Percentiles rank a stretch among this genome's conserved stretches.
These are phyloP conservation scores for Diaporthe ilicicola DNA, from an alignment of 2,329 filamentous ascomycete species.

Conservation along the genomic window DNA sequence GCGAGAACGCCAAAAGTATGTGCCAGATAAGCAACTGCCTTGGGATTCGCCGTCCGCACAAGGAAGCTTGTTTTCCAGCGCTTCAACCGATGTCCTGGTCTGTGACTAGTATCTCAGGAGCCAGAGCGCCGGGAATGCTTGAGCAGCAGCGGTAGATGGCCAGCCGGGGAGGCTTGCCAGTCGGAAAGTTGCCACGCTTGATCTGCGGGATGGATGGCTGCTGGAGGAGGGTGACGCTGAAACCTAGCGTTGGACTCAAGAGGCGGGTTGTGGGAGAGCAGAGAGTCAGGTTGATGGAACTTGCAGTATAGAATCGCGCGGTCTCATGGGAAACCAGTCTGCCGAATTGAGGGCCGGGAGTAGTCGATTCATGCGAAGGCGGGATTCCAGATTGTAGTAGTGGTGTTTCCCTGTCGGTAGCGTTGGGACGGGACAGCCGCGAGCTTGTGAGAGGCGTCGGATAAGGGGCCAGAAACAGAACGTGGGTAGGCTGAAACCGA, in stretches of 20 bases:
- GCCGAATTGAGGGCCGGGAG: slow-evolving; percentile 6
- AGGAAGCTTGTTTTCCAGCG: slow-evolving; percentile 12
- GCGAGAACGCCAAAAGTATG: not conserved
- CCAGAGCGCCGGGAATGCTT: slow-evolving; percentile 4
- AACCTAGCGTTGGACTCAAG: slow-evolving; percentile 20
- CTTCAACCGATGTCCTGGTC: slow-evolving; percentile 28
- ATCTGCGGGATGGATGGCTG: not conserved
- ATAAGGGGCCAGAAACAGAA: slow-evolving; percentile 27
- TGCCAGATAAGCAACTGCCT: slow-evolving; percentile 34
- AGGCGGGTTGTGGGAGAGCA: not conserved
- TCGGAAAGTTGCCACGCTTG: not conserved
- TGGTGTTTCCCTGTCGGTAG: slow-evolving; percentile 5
- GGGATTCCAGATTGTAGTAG: slow-evolving; percentile 9
- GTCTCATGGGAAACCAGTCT: slow-evolving; percentile 17
- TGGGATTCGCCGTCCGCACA: slow-evolving; percentile 32
- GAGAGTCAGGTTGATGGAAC: not conserved
- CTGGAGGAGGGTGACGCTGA: not conserved
- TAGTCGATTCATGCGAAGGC: slow-evolving; percentile 20
- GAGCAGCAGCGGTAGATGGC: not conserved
- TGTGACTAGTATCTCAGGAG: slow-evolving; percentile 13
- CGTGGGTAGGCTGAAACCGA: slow-evolving; percentile 30
- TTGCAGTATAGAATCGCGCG: slow-evolving; percentile 9
- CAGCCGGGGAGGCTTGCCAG: slow-evolving; percentile 13
- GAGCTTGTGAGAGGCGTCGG: slow-evolving; percentile 1
- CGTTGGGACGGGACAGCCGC: slow-evolving; percentile 1